Evolutionary conservation across 1,284 basidiomycete genomes (phyloP), one percentile per base, ranked within the genome.

Genomic region (Ustilago loliicola): DNA sequence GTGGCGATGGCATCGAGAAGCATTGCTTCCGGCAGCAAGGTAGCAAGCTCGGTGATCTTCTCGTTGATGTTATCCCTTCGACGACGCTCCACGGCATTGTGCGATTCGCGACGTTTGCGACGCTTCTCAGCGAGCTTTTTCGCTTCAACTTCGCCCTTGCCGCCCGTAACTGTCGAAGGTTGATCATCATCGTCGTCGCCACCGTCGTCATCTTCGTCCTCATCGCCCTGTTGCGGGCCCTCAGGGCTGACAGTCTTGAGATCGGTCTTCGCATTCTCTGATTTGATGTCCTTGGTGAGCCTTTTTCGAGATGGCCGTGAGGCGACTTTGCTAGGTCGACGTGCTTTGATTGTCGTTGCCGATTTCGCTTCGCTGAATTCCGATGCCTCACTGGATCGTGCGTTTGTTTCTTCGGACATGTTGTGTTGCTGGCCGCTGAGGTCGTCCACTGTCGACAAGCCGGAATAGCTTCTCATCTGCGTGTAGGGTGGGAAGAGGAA

Each of bases 61-160:
- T 96, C 94, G 87, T 96, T 96, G 87, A 96, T 96, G 86, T 95
- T 95, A 85, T 96, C 94, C 53, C 94, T 87, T 61, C 94, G 87
- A 30, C 94, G 88, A 21, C 94, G 89, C 88, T 96, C 94, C 74
- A 96, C 94, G 3, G 94, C 94, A 83, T 96, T 96, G 86, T 96
- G 94, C 7, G 91, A 92, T 87, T 95, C 94, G 68, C 94, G 88
- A 54, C 94, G 88, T 50, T 92, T 88, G 10, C 93, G 88, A 13
- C 93, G 88, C 86, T 94, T 94, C 87, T 95, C 94, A 76, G 80
- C 72, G 21, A 78, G 65, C 38, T 58, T 68, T 51, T 75, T 77
- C 1, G 79, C 79, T 19, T 80, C 79, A 15, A 75, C 72, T 45
- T 80, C 79, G 53, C 71, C 66, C 56, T 73, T 77, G 53, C 55